Percentiles rank a stretch among this genome's conserved stretches.
Conservation (phyloP, 2,329 filamentous ascomycete genomes). For the Colletotrichum plurivorum region DNA sequence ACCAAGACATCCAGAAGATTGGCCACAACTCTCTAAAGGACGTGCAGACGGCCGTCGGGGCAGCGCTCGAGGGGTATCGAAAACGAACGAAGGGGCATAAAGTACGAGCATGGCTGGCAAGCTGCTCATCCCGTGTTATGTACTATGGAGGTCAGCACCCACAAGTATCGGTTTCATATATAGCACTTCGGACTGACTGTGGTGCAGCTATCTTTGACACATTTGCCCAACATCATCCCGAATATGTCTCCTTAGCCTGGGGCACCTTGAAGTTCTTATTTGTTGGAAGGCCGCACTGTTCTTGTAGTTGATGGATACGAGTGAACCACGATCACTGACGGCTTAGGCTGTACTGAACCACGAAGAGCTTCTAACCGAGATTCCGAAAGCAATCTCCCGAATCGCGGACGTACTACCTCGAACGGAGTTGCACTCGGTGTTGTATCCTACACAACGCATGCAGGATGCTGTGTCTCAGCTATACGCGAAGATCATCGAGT, state of each 20-base stretch:
- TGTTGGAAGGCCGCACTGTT: not conserved
- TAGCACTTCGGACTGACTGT: not conserved
- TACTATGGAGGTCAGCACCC: conserved; percentile 10
- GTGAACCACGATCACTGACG: not conserved
- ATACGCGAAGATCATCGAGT: not conserved
- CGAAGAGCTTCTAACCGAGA: conserved; percentile 2
- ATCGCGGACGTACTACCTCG: not conserved
- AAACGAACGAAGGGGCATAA: conserved; percentile 1
- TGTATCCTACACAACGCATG: not conserved
- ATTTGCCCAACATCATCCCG: conserved; percentile 13
- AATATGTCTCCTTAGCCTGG: conserved; percentile 17
- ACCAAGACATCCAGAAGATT: not conserved
- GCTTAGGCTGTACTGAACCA: conserved; percentile 11
- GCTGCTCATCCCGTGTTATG: conserved; percentile 17
- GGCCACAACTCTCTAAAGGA: conserved; percentile 3
- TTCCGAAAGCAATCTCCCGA: conserved; percentile 3
- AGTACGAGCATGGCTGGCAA: not conserved
- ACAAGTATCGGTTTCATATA: not conserved
- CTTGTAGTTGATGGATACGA: not conserved
- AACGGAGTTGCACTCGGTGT: not conserved
- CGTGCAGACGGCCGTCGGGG: conserved; percentile 1
- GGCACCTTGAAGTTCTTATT: conserved; percentile 15
- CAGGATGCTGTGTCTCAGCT: not conserved
- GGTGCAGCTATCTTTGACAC: conserved; percentile 12
- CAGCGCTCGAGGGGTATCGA: not conserved